Evolutionary conservation across 805 yeast genomes (phyloP).

Genomic region (Ogataea populi-albae): DNA sequence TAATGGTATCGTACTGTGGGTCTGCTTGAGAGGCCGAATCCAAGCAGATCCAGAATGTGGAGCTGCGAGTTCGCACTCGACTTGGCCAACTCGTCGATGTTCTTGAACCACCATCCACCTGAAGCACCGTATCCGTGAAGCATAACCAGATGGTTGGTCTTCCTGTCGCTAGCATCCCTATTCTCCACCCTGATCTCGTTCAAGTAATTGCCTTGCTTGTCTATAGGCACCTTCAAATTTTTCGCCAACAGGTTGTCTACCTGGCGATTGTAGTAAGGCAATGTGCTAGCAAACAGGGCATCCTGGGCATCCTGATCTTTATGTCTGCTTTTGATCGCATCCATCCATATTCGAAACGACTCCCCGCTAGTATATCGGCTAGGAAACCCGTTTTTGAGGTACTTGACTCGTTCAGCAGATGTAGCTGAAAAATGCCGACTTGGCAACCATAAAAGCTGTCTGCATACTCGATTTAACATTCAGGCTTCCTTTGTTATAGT

Average conservation of each 20-base stretch:
- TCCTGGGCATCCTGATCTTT: conserved; percentile 27
- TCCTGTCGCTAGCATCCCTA: background rate
- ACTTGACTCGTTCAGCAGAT: conserved; percentile 1
- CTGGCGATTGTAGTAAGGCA: conserved; percentile 27
- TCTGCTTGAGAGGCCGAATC: conserved; percentile 54
- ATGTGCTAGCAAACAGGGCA: conserved; percentile 15
- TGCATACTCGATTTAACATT: conserved; percentile 1
- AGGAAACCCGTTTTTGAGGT: conserved; percentile 17
- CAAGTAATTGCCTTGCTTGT: conserved; percentile 12
- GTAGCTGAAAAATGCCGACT: conserved; percentile 5
- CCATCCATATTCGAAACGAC: conserved; percentile 27
- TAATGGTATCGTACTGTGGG: conserved; percentile 32
- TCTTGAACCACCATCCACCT: conserved; percentile 54
- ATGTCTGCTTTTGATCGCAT: conserved; percentile 14
- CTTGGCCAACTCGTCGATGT: conserved; percentile 42
- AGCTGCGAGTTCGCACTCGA: conserved; percentile 22
- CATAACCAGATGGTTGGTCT: conserved; percentile 42
- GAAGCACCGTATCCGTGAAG: conserved; percentile 60
- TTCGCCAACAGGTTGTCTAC: conserved; percentile 16
- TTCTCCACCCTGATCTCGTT: conserved; percentile 30
- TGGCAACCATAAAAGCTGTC: background rate
- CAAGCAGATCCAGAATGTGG: conserved; percentile 49
- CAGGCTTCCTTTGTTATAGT: too few species aligned
- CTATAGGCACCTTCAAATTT: conserved; percentile 11
- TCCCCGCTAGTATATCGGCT: conserved; percentile 14